Evolutionary conservation across 225 moss, liverwort and hornwort genomes (phyloP).

Genomic region (Physcomitrium patens): DNA sequence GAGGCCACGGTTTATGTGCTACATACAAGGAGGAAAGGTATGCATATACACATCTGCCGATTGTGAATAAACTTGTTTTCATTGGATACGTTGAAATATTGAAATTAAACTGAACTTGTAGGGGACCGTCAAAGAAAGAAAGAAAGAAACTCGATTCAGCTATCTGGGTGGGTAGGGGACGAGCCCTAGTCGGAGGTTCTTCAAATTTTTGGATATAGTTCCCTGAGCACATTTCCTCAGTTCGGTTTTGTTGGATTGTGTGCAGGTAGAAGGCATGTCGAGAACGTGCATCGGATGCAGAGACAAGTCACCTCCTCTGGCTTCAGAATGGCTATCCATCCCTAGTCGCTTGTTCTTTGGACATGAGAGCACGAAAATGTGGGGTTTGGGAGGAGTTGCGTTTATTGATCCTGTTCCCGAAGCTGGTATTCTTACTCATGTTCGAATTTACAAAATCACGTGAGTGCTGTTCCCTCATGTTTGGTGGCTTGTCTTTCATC

Average conservation of each 20-base stretch:
- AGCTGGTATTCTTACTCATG: slow-evolving; percentile 48
- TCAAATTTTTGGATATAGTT: background rate
- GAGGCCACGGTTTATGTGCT: slow-evolving; percentile 80
- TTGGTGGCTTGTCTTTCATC: background rate
- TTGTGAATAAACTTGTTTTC: background rate
- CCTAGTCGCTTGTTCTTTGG: slow-evolving; percentile 73
- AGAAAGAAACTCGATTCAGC: background rate
- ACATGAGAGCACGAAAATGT: slow-evolving; percentile 44
- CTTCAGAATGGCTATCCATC: slow-evolving; percentile 62
- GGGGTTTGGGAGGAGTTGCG: slow-evolving; percentile 86
- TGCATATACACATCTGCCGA: background rate
- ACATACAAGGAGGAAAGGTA: slow-evolving; percentile 88
- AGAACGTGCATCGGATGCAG: slow-evolving; percentile 59
- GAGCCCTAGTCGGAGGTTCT: background rate
- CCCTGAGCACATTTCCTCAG: background rate
- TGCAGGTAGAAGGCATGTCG: slow-evolving; percentile 75
- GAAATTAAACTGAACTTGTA: background rate
- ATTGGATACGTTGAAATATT: background rate
- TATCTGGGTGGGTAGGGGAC: background rate
- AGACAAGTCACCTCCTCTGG: slow-evolving; percentile 64
- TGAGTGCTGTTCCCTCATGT: slow-evolving; percentile 34
- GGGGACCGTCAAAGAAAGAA: background rate
- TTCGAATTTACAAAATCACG: slow-evolving; percentile 85
- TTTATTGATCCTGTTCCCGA: slow-evolving; percentile 71
- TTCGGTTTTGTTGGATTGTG: background rate